Evolutionary conservation across 352 stramenopile species (phyloP).

Genomic region (Salisapilia sapeloensis): DNA sequence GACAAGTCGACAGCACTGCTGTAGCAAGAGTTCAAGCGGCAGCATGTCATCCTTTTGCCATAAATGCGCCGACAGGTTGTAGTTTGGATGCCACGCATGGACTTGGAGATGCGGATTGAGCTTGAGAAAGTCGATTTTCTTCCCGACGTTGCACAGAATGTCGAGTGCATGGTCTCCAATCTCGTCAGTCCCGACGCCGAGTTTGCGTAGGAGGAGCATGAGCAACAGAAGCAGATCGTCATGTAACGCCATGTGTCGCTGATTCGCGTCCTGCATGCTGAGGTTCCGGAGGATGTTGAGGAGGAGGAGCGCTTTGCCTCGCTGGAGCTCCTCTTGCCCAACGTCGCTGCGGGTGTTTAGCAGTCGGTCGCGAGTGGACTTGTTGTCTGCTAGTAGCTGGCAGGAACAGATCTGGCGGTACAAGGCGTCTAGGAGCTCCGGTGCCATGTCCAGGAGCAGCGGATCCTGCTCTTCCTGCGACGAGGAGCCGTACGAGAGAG

Average conservation of each 20-base stretch:
- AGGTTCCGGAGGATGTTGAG: slow-evolving; percentile 72
- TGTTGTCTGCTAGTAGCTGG: slow-evolving; percentile 19
- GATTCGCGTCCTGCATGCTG: slow-evolving; percentile 51
- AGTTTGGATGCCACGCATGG: slow-evolving; percentile 37
- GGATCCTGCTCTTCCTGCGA: slow-evolving; percentile 25
- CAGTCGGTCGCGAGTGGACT: slow-evolving; percentile 11
- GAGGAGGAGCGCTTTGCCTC: slow-evolving; percentile 29
- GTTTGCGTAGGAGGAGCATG: slow-evolving; percentile 28
- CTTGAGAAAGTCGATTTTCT: slow-evolving; percentile 49
- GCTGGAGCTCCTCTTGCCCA: slow-evolving; percentile 31
- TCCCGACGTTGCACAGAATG: slow-evolving; percentile 50
- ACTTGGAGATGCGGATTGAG: slow-evolving; percentile 31
- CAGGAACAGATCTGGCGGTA: slow-evolving; percentile 47
- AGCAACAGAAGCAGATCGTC: slow-evolving; percentile 44
- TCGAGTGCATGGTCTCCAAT: slow-evolving; percentile 56
- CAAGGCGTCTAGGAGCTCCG: slow-evolving; percentile 52
- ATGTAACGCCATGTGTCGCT: slow-evolving; percentile 40
- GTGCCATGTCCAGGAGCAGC: slow-evolving; percentile 44
- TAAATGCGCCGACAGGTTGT: slow-evolving; percentile 34
- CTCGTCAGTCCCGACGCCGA: slow-evolving; percentile 20
- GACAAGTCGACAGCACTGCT: slow-evolving; percentile 18
- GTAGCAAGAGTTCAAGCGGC: slow-evolving; percentile 44
- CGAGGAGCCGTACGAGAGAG: slow-evolving; percentile 33
- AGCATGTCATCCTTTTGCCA: slow-evolving; percentile 42
- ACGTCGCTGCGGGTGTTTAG: slow-evolving; percentile 22